Evolutionary conservation across 2,329 filamentous ascomycete species (phyloP), one percentile per base, ranked within the genome.

Genomic region (Plectosphaerella cucumerina): DNA sequence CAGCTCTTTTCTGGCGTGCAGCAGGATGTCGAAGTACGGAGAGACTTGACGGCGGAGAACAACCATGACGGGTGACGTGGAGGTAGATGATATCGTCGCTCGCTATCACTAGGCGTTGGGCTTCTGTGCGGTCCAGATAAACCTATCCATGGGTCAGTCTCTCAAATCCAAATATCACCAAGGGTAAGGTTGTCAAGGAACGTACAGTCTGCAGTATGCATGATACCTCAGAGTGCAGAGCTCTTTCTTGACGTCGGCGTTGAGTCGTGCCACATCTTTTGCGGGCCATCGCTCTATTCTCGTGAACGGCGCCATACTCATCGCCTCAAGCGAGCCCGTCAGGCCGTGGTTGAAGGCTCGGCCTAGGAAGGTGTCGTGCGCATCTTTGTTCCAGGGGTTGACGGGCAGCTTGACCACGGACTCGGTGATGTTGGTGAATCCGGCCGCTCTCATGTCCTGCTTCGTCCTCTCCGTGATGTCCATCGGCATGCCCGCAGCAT

Each of bases 321-420:
- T 74, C 12, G 85, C 84, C 59, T 90, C 82, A 47, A 95, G 70
- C 22, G 87, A 87, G 62, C 89, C 82, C 11, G 80, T 84, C 58
- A 96, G 75, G 37, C 84, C 86, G 21, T 93, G 73, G 62, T 93
- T 91, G 70, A 95, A 96, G 88, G 89, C 96, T 52, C 84, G 78
- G 26, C 88, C 90, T 49, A 91, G 78, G 43, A 86, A 80, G 55
- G 83, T 85, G 58, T 84, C 77, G 56, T 83, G 76, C 22, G 77
- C 73, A 59, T 89, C 82, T 22, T 72, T 66, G 52, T 82, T 80
- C 87, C 89, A 93, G 21, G 85, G 82, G 62, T 87, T 93, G 62
- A 90, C 76, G 26, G 90, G 89, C 34, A 93, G 73, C 52, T 78
- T 78, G 54, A 89, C 83, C 48, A 82, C 76, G 54, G 82, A 76